These are phyloP conservation scores for Plasmopara viticola DNA, from an alignment of 352 stramenopile genomes.

Conservation along the genomic window DNA sequence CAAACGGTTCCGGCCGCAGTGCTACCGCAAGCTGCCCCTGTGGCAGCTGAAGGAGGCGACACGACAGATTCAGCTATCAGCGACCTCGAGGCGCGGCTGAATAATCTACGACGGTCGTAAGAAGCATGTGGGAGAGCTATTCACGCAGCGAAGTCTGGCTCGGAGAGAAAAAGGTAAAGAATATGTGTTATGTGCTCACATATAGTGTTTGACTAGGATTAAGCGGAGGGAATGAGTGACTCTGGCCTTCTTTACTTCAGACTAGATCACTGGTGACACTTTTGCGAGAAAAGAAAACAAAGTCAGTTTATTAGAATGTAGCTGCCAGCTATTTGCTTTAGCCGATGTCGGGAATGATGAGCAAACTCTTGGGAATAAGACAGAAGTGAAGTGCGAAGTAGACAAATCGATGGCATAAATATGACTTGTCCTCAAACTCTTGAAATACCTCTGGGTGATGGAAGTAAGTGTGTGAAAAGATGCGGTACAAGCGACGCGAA, in stretches of 20 bases:
- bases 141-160: background rate
- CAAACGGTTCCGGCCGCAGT: slow-evolving; percentile 41
- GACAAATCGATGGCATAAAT: slow-evolving; percentile 80
- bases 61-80: slow-evolving; percentile 83
- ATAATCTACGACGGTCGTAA: slow-evolving; percentile 91
- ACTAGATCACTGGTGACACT: too few species aligned
- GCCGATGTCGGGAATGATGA: slow-evolving; percentile 77
- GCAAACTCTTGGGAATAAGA: slow-evolving; percentile 75
- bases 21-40: slow-evolving; percentile 41
- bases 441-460: slow-evolving; percentile 71
- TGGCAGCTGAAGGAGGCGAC: slow-evolving; percentile 39
- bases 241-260: too few species aligned
- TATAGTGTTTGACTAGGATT: background rate
- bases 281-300: too few species aligned
- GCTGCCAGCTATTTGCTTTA: slow-evolving; percentile 8
- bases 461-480: slow-evolving; percentile 84
- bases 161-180: background rate
- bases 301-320: background rate
- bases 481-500: slow-evolving; percentile 68
- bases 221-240: too few species aligned
- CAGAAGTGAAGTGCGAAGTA: slow-evolving; percentile 74
- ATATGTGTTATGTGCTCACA: background rate
- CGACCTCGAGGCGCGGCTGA: slow-evolving; percentile 95
- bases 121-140: background rate
- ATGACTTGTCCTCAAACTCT: slow-evolving; percentile 65